Percentiles rank a stretch among this genome's conserved stretches.
Conservation (phyloP, 2,329 filamentous ascomycete genomes). For the Hortaea sp. region DNA sequence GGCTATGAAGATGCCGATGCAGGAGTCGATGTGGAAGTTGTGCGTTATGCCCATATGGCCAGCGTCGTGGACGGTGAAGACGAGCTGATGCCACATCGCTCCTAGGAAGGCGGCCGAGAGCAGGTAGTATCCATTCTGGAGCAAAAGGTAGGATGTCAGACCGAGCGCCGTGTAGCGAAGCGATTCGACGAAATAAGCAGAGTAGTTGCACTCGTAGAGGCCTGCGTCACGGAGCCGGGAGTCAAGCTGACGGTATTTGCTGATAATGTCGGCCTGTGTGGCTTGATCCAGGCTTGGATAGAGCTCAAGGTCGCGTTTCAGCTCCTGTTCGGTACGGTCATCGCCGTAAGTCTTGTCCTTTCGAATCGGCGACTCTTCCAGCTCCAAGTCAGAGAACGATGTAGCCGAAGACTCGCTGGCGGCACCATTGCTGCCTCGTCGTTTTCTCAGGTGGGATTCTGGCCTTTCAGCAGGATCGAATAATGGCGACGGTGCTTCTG, state of each 20-base stretch:
- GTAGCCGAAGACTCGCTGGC: slow-evolving; percentile 43
- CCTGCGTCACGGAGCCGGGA: slow-evolving; percentile 61
- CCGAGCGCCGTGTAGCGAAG: slow-evolving; percentile 63
- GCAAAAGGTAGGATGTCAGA: slow-evolving; percentile 43
- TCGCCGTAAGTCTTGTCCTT: slow-evolving; percentile 51
- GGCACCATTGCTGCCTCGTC: slow-evolving; percentile 24
- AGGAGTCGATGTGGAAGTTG: slow-evolving; percentile 68
- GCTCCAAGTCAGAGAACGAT: slow-evolving; percentile 46
- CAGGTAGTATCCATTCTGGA: slow-evolving; percentile 35
- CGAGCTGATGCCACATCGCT: slow-evolving; percentile 84
- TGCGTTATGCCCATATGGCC: slow-evolving; percentile 98
- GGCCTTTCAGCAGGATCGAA: slow-evolving; percentile 44
- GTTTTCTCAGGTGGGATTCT: slow-evolving; percentile 24
- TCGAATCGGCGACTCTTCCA: slow-evolving; percentile 23
- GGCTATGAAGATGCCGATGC: slow-evolving; percentile 82
- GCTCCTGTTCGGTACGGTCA: slow-evolving; percentile 61
- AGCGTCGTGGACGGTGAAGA: slow-evolving; percentile 89
- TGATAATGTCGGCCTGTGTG: slow-evolving; percentile 66
- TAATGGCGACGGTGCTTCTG: slow-evolving; percentile 46
- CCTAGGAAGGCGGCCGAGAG: slow-evolving; percentile 67
- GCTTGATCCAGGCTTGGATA: slow-evolving; percentile 68
- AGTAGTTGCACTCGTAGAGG: slow-evolving; percentile 77
- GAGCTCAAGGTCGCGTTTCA: slow-evolving; percentile 63
- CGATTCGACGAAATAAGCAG: slow-evolving; percentile 64
- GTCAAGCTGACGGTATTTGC: slow-evolving; percentile 72